Evolutionary conservation across 2,329 filamentous ascomycete genomes (phyloP), one percentile per base, ranked within the genome.

Genomic region (Colletotrichum sp.): DNA sequence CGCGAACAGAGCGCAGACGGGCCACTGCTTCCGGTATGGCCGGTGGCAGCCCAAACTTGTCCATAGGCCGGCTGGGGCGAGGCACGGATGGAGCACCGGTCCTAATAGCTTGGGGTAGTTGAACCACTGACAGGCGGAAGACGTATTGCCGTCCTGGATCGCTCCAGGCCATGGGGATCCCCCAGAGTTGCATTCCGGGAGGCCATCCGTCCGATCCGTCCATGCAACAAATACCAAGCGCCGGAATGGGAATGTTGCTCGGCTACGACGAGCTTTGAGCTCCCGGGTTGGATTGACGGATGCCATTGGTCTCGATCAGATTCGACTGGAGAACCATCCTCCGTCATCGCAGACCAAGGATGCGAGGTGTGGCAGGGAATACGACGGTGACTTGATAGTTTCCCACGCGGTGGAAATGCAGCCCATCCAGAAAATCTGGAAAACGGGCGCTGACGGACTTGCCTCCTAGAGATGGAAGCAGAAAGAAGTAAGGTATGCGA

Each of bases 21-120:
- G 32, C 9, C 38, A 36, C 69, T 68, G 73, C 73, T 75, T 75
- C 43, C 36, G 56, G 70, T 65, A 73, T 64, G 56, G 18, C 48
- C 24, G 21, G 58, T 48, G 64, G 64, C 32, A 64, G 34, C 65
- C 28, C 55, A 26, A 36, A 24, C 26, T 52, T n/a, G 8, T 38
- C 34, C 12, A 48, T 61, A 56, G 70, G 15, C n/a, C 24, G 56
- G 15, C 34, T 55, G 34, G 34, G 48, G 43, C 26, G 64, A 68
- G 55, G 26, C 64, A 68, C 13, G 61, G 68, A 71, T 66, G 61
- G 30, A 66, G 60, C 28, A 61, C 68, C 36, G 43, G 28, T 24
- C 24, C 48, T 55, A 43, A 66, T 66, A 55, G 30, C 24, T 43
- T 12, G 32, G 24, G 24, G 26, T 38, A 75, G 62, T 43, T 32